Evolutionary conservation across 2,329 filamentous ascomycete genomes (phyloP), one percentile per base, ranked within the genome.

Genomic region (Fusarium palustre): DNA sequence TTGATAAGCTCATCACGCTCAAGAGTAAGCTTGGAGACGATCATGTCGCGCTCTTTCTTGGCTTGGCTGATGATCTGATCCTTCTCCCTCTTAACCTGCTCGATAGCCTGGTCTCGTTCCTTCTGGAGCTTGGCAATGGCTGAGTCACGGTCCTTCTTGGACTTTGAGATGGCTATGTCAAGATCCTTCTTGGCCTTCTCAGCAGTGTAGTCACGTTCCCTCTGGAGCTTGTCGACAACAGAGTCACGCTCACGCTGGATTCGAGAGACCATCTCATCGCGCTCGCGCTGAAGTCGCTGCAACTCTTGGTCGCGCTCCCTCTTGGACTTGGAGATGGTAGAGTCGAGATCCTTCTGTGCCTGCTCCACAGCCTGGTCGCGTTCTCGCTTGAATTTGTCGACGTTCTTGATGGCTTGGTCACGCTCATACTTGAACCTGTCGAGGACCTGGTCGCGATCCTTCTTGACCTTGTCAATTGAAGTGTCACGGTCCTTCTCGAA

Each of bases 1-100:
- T 72, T 63, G 22, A 60, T 31, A 2, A 75, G 69, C 34, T 73
- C 61, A 7, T 74, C 71, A 11, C 74, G 72, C n/a, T 74, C 74
- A 36, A 66, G 69, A 12, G 68, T 71, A 52, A 76, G 63, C 48
- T 64, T 58, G 1, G 65, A 62, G 3, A 72, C 59, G 1, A 72
- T 63, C 41, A 61, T 18, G 10, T 66, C 67, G 33, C 70, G 68
- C 41, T 76, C 74, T 24, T 64, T 70, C 55, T 69, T 66, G 20
- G 72, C 45, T 15, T 62, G 67, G 25, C 63, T 59, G 18, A 75
- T 59, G 24, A 60, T 59, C 10, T 69, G 59, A 13, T 74, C 73
- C n/a, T 57, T 71, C 31, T 75, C 73, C 43, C 36, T 63, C 56
- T 53, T 64, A 58, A 71, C 52, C 28, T 62, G 59, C 13, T 70